A percentile compares a stretch with the other conserved stretches of the same genome.
These are phyloP conservation scores for Spencermartinsiella europaea DNA, from an alignment of 805 yeast genomes.

Conservation along the genomic window DNA sequence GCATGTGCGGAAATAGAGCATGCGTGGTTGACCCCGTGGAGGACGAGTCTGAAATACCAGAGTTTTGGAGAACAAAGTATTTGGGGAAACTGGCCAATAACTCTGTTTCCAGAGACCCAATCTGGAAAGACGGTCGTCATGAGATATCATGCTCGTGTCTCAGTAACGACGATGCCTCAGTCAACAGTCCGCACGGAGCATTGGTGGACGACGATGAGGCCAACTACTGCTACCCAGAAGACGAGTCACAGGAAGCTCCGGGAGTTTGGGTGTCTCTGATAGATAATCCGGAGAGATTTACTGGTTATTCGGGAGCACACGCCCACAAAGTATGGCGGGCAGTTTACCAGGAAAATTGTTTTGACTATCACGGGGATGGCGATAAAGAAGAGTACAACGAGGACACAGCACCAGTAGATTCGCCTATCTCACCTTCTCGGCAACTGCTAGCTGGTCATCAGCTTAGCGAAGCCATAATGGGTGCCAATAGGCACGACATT, in stretches of 20 bases:
- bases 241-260: conserved; percentile 30
- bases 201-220: conserved; percentile 17
- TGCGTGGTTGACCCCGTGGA: conserved; percentile 86
- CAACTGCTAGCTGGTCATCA: conserved; percentile 14
- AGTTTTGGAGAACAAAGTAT: conserved; percentile 66
- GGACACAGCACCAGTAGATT: no score
- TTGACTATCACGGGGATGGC: conserved; percentile 41
- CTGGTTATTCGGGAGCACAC: conserved; percentile 93
- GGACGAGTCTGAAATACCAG: conserved; percentile 66
- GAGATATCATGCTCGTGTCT: conserved; percentile 9
- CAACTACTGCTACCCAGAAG: conserved; percentile 40
- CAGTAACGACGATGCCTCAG: conserved; percentile 24
- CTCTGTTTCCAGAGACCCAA: conserved; percentile 25
- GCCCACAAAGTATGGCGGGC: conserved; percentile 90
- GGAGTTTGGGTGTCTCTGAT: conserved; percentile 77
- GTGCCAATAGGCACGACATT: conserved; percentile 22
- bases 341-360: conserved; percentile 88
- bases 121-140: conserved; percentile 2
- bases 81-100: conserved; percentile 48
- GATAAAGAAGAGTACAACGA: background rate
- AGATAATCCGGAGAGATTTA: conserved; percentile 91
- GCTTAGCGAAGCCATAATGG: conserved; percentile 20
- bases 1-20: conserved; percentile 78
- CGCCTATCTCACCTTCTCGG: background rate
- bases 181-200: conserved; percentile 13